Evolutionary conservation across 345 rosid species (phyloP).

Genomic region (Trapa bicornis): DNA sequence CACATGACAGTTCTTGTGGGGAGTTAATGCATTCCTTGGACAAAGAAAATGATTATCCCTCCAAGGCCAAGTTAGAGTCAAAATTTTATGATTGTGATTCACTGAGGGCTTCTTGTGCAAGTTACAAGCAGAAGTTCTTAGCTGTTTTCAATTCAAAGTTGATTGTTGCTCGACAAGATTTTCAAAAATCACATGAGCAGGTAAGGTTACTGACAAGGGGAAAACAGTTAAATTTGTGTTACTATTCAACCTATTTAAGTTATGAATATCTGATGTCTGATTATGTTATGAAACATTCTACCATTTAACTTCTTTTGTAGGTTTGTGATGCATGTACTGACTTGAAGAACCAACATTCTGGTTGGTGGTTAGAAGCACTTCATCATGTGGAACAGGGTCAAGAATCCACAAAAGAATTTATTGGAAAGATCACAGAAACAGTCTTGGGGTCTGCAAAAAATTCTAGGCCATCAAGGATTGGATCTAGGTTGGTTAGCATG

Average conservation of each 20-base stretch:
- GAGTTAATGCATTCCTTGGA: conserved; percentile 18
- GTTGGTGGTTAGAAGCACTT: conserved; percentile 91
- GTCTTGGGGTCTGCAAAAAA: conserved; percentile 48
- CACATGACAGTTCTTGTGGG: conserved; percentile 9
- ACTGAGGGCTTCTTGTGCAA: conserved; percentile 41
- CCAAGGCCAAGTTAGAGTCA: conserved; percentile 19
- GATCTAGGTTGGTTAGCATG: conserved; percentile 8
- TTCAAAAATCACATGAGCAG: conserved; percentile 52
- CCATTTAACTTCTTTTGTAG: conserved; percentile 15
- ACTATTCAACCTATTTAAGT: neutral
- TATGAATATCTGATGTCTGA: neutral
- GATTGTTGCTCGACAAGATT: conserved; percentile 58
- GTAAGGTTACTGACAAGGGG: conserved; percentile 18
- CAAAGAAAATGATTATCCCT: conserved; percentile 21
- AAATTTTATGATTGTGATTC: conserved; percentile 16
- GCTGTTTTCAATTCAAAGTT: conserved; percentile 57
- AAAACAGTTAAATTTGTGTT: neutral
- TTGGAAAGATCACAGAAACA: conserved; percentile 76
- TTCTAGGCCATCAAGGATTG: conserved; percentile 37
- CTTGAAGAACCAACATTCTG: conserved; percentile 26
- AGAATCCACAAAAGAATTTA: conserved; percentile 53
- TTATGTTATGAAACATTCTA: neutral
- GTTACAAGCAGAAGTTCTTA: conserved; percentile 60
- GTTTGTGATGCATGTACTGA: conserved; percentile 40
- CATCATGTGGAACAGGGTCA: conserved; percentile 47